Conservation (phyloP, 108 stramenopile genomes). For the Conticribra guillardii region DNA sequence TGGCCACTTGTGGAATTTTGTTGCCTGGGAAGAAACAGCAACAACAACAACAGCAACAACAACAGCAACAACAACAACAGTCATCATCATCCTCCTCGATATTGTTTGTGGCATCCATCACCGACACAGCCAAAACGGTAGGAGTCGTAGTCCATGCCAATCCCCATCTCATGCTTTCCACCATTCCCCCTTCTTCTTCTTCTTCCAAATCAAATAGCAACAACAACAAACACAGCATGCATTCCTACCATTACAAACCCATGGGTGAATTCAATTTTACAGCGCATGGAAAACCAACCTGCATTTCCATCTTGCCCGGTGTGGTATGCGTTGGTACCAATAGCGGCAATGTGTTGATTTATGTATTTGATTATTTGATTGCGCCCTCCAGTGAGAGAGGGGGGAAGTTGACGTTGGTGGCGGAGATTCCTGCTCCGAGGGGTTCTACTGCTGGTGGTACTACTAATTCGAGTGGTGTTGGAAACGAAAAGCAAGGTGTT, state of each 20-base stretch:
- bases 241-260: slow-evolving; percentile 42
- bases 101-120: slow-evolving; percentile 48
- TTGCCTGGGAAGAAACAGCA: background rate
- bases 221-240: no score
- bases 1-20: slow-evolving; percentile 22
- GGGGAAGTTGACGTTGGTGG: slow-evolving; percentile 28
- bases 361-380: slow-evolving; percentile 52
- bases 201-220: no score
- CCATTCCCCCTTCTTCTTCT: slow-evolving; percentile 43
- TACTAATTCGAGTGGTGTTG: slow-evolving; percentile 28
- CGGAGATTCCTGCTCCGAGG: slow-evolving; percentile 78
- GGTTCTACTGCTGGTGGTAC: slow-evolving; percentile 14
- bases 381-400: background rate
- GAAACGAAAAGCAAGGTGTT: slow-evolving; percentile 24
- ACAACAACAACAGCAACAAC: slow-evolving; percentile 26
- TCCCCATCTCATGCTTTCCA: slow-evolving; percentile 48
- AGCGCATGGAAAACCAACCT: slow-evolving; percentile 57
- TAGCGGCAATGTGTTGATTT: slow-evolving; percentile 67
- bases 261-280: slow-evolving; percentile 49
- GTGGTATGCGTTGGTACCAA: slow-evolving; percentile 84
- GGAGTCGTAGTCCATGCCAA: slow-evolving; percentile 50
- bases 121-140: slow-evolving; percentile 32
- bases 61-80: slow-evolving; percentile 7
- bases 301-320: slow-evolving; percentile 71
- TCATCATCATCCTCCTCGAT: no score